A percentile compares a stretch with the other conserved stretches of the same genome.
Conservation (phyloP, 192 early-diverging fungal genomes). For the Umbelopsis ramanniana region DNA sequence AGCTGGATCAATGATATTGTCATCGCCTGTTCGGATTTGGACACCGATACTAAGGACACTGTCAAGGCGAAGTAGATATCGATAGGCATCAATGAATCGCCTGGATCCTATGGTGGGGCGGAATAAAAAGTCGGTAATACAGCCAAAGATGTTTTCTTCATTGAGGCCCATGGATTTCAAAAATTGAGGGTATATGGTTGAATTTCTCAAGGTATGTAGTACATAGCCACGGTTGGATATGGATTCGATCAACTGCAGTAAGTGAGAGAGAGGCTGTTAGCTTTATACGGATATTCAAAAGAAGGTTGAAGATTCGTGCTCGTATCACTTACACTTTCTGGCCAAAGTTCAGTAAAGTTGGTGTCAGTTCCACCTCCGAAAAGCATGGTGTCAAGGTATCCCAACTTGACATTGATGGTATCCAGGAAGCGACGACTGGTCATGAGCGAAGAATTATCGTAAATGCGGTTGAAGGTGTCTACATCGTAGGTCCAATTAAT, state of each 20-base stretch:
- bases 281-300: too few species aligned
- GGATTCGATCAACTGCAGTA: constrained; percentile 25
- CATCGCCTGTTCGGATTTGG: constrained; percentile 37
- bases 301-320: too few species aligned
- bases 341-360: constrained; percentile 15
- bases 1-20: constrained; percentile 21
- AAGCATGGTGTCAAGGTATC: neutral
- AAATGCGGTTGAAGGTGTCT: constrained; percentile 12
- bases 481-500: constrained; percentile 46
- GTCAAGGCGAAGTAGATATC: constrained; percentile 33
- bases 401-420: constrained; percentile 14
- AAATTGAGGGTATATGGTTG: constrained; percentile 27
- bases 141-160: constrained; percentile 39
- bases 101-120: constrained; percentile 34
- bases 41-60: constrained; percentile 45
- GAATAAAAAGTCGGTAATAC: constrained; percentile 44
- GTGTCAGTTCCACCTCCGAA: constrained; percentile 17
- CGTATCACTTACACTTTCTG: constrained; percentile 19
- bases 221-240: constrained; percentile 43
- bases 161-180: constrained; percentile 38
- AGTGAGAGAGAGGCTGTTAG: too few species aligned
- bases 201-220: constrained; percentile 37
- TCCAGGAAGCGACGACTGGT: neutral
- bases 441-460: constrained; percentile 8
- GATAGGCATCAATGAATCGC: constrained; percentile 41